phyloP scores from a whole-genome alignment of 73 alveolate genomes.

The Uronychia setigera region DNA sequence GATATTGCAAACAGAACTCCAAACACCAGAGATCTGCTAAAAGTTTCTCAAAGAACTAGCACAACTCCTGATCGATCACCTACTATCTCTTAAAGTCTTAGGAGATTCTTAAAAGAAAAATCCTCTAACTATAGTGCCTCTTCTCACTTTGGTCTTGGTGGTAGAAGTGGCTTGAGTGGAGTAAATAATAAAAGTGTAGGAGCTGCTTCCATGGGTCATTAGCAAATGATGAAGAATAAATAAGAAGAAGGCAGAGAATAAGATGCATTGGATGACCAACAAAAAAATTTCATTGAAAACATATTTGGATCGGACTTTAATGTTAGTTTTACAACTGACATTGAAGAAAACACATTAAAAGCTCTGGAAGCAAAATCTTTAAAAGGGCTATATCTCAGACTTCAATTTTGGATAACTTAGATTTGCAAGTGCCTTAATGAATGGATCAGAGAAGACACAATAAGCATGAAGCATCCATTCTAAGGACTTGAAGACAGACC shows the following conservation, averaged over 20 bases:
- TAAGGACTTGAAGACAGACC: not conserved
- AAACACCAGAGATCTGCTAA: not conserved
- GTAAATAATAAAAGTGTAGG: too few species aligned
- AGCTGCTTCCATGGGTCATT: too few species aligned
- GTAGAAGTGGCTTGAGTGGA: too few species aligned
- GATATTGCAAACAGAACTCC: conserved; percentile 17
- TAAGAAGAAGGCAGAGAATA: too few species aligned
- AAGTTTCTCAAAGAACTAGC: not conserved
- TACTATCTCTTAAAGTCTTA: not conserved
- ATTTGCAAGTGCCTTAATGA: conserved; percentile 29
- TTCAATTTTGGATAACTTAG: conserved; percentile 75
- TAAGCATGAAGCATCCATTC: not conserved
- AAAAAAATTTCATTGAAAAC: conserved; percentile 34
- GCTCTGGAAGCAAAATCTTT: conserved; percentile 53
- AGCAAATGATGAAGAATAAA: too few species aligned
- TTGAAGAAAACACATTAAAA: conserved; percentile 40
- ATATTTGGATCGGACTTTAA: conserved; percentile 60
- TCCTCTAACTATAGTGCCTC: too few species aligned
- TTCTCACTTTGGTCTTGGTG: too few species aligned
- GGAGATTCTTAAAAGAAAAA: not conserved
- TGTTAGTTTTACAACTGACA: not conserved
- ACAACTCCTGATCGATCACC: not conserved
- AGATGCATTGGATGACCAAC: conserved; percentile 30
- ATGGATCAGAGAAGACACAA: not conserved
- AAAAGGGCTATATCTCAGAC: conserved; percentile 65